phyloP scores from a whole-genome alignment of 768 basidiomycete species.

The Cubamyces sp. region DNA sequence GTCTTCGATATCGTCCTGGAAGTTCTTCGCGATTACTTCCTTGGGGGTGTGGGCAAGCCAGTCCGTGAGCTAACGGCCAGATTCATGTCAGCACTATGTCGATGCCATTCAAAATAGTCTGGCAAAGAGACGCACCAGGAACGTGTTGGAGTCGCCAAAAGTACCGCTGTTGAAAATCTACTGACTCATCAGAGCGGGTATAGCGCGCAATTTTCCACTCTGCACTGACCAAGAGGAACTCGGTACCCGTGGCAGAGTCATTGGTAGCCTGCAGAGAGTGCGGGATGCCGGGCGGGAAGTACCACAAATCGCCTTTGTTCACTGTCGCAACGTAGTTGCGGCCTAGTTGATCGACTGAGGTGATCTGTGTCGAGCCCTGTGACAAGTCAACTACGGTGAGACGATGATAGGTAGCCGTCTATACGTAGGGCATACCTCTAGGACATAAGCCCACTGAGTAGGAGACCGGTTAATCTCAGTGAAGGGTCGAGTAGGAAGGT shows the following conservation, averaged over 20 bases:
- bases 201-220: background rate
- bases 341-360: slow-evolving; percentile 51
- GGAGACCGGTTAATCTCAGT: background rate
- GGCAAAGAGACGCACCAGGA: slow-evolving; percentile 42
- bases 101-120: background rate
- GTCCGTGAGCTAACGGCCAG: slow-evolving; percentile 48
- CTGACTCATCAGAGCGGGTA: background rate
- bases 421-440: slow-evolving; percentile 30
- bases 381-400: background rate
- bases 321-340: slow-evolving; percentile 54
- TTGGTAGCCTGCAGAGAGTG: slow-evolving; percentile 57
- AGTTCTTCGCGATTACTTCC: slow-evolving; percentile 60
- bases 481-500: background rate
- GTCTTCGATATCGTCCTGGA: slow-evolving; percentile 43
- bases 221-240: slow-evolving; percentile 51
- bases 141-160: slow-evolving; percentile 58
- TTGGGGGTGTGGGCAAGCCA: slow-evolving; percentile 59
- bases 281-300: slow-evolving; percentile 58
- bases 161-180: slow-evolving; percentile 55
- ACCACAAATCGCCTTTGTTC: slow-evolving; percentile 57
- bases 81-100: background rate
- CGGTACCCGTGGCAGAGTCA: slow-evolving; percentile 49
- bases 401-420: background rate
- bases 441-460: slow-evolving; percentile 38
- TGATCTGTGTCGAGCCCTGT: slow-evolving; percentile 52